A percentile compares a stretch with the other conserved stretches of the same genome.
Evolutionary conservation across 345 rosid species (phyloP).

Genomic region (Syzygium grande): DNA sequence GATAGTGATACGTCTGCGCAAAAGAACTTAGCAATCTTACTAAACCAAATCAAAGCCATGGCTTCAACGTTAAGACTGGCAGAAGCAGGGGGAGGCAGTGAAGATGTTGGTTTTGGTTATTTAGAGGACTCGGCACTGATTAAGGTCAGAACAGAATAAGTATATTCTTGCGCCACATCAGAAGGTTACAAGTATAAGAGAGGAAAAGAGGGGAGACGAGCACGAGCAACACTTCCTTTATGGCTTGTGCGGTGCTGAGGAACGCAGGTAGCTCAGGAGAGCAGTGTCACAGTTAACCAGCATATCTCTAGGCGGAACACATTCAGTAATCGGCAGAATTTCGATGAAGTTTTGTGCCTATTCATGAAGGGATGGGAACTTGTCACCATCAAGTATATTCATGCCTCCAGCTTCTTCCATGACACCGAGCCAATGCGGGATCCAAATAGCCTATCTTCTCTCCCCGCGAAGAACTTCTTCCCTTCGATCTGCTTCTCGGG

Average conservation of each 20-base stretch:
- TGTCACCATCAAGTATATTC: constrained; percentile 20
- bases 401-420: constrained; percentile 24
- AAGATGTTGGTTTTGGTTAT: neutral
- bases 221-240: neutral
- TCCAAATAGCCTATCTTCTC: constrained; percentile 20
- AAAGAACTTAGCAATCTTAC: neutral
- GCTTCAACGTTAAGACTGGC: neutral
- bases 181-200: no score
- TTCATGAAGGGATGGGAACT: constrained; percentile 13
- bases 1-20: neutral
- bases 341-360: constrained; percentile 11
- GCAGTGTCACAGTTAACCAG: neutral
- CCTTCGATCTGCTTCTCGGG: constrained; percentile 21
- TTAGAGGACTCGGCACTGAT: no score
- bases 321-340: constrained; percentile 11
- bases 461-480: constrained; percentile 21
- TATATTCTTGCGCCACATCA: no score
- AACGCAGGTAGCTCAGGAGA: constrained; percentile 3
- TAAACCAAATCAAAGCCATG: neutral
- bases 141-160: no score
- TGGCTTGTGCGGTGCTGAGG: neutral
- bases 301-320: constrained; percentile 13
- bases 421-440: constrained; percentile 9
- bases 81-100: neutral
- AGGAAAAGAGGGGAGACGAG: no score